Percentiles rank a stretch among this genome's conserved stretches.
phyloP scores from a whole-genome alignment of 768 basidiomycete genomes.

The Cystofilobasidium bisporidii region DNA sequence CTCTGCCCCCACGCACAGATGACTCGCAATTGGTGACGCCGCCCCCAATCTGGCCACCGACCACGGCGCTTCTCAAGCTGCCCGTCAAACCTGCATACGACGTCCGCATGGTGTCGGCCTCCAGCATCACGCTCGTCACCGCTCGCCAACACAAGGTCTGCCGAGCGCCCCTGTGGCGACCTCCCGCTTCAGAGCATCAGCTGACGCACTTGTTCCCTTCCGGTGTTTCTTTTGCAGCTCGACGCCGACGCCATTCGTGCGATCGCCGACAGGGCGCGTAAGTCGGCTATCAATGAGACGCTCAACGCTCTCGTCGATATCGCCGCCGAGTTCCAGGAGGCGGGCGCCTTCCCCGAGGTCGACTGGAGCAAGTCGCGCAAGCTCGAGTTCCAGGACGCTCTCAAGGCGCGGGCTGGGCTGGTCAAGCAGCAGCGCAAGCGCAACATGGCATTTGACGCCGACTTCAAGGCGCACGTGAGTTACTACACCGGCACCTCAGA shows the following conservation, averaged over 20 bases:
- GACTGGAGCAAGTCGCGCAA: conserved; percentile 74
- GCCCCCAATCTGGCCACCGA: conserved; percentile 70
- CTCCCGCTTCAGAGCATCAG: no score
- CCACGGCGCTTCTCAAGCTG: conserved; percentile 40
- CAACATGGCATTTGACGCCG: conserved; percentile 52
- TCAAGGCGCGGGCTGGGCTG: conserved; percentile 53
- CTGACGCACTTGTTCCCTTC: no score
- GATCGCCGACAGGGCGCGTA: conserved; percentile 59
- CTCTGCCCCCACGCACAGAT: neutral
- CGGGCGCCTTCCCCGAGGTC: conserved; percentile 50
- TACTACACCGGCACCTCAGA: no score
- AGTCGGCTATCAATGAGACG: conserved; percentile 54
- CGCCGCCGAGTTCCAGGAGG: conserved; percentile 52
- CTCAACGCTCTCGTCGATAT: conserved; percentile 48
- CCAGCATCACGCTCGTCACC: conserved; percentile 68
- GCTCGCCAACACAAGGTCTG: conserved; percentile 59
- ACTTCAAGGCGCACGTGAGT: conserved; percentile 70
- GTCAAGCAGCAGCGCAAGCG: conserved; percentile 44
- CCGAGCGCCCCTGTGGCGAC: no score
- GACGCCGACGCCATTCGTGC: conserved; percentile 39
- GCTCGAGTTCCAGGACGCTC: conserved; percentile 82
- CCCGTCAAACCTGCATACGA: conserved; percentile 58
- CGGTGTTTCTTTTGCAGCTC: conserved; percentile 10
- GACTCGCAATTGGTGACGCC: conserved; percentile 34
- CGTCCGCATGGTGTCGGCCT: conserved; percentile 53